Percentiles rank a stretch among this genome's conserved stretches.
Evolutionary conservation across 805 yeast species (phyloP).

Genomic region (Metschnikowia peoriensis): DNA sequence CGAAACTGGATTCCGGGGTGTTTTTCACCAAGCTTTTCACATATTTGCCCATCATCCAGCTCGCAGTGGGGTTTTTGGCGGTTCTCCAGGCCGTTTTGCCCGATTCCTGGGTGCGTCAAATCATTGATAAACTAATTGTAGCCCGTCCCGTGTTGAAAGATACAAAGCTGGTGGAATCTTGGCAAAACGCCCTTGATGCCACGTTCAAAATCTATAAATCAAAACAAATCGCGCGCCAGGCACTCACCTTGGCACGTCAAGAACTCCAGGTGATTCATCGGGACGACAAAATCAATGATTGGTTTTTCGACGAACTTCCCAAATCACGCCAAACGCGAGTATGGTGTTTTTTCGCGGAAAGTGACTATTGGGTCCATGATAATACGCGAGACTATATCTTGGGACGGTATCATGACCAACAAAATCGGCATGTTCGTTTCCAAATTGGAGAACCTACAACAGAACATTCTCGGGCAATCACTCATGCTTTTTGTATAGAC

Average conservation of each 20-base stretch:
- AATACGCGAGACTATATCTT: constrained; percentile 47
- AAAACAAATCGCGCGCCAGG: constrained; percentile 49
- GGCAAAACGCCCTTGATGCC: constrained; percentile 41
- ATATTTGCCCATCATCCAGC: constrained; percentile 29
- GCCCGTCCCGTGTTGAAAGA: constrained; percentile 25
- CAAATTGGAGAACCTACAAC: constrained; percentile 31
- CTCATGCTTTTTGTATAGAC: constrained; percentile 61
- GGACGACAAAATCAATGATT: constrained; percentile 51
- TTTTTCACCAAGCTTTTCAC: constrained; percentile 25
- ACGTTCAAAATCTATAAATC: constrained; percentile 43
- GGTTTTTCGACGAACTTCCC: constrained; percentile 35
- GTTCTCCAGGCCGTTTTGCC: constrained; percentile 33
- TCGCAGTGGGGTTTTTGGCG: constrained; percentile 25
- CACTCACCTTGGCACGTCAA: constrained; percentile 54
- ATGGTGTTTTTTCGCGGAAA: constrained; percentile 59
- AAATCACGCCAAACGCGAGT: constrained; percentile 26
- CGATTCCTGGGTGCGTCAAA: constrained; percentile 19
- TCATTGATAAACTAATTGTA: constrained; percentile 24
- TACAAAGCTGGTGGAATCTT: constrained; percentile 20
- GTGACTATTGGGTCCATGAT: constrained; percentile 66
- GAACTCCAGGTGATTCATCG: constrained; percentile 54
- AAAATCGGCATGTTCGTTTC: constrained; percentile 29
- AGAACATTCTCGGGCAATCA: constrained; percentile 30
- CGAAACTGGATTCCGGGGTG: constrained; percentile 38
- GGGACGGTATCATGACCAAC: constrained; percentile 30